These are phyloP conservation scores for Fusarium sarcochroum DNA, from an alignment of 2,329 filamentous ascomycete genomes.

Conservation along the genomic window DNA sequence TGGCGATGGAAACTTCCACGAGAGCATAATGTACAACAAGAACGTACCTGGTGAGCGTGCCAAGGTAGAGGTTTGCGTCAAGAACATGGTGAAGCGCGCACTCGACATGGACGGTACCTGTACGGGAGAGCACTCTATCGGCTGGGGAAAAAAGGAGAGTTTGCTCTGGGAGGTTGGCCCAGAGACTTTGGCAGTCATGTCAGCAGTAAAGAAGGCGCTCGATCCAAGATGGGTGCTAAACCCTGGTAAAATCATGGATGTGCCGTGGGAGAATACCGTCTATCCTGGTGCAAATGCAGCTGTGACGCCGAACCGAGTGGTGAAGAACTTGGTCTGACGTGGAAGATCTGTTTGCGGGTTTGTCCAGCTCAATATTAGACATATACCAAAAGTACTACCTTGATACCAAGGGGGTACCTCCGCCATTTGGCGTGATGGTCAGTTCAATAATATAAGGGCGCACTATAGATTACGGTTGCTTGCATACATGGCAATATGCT, in stretches of 20 bases:
- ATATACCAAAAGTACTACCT: too few relatives aligned
- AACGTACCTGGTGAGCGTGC: conserved; percentile 76
- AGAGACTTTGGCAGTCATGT: conserved; percentile 88
- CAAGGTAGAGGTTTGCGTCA: conserved; percentile 84
- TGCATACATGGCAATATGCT: not conserved
- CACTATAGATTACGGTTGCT: not conserved
- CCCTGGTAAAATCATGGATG: conserved; percentile 90
- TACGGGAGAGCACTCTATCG: conserved; percentile 89
- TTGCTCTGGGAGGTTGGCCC: conserved; percentile 83
- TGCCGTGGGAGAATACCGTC: conserved; percentile 57
- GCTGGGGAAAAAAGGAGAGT: conserved; percentile 87
- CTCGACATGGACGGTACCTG: conserved; percentile 95
- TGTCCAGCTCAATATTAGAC: too few relatives aligned
- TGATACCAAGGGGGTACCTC: too few relatives aligned
- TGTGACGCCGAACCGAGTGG: conserved; percentile 45
- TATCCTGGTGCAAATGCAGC: conserved; percentile 36
- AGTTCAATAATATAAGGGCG: not conserved
- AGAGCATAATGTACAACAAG: conserved; percentile 89
- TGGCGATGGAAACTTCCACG: conserved; percentile 95
- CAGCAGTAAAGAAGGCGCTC: conserved; percentile 82
- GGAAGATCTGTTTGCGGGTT: not conserved
- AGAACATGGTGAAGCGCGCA: conserved; percentile 91
- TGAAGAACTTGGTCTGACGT: conserved; percentile 18
- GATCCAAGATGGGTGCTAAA: conserved; percentile 93
- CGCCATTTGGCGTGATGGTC: too few relatives aligned